A percentile compares a stretch with the other conserved stretches of the same genome.
Evolutionary conservation across 257 asterid genomes (phyloP).

Genomic region (Nyctanthes arbortristis): DNA sequence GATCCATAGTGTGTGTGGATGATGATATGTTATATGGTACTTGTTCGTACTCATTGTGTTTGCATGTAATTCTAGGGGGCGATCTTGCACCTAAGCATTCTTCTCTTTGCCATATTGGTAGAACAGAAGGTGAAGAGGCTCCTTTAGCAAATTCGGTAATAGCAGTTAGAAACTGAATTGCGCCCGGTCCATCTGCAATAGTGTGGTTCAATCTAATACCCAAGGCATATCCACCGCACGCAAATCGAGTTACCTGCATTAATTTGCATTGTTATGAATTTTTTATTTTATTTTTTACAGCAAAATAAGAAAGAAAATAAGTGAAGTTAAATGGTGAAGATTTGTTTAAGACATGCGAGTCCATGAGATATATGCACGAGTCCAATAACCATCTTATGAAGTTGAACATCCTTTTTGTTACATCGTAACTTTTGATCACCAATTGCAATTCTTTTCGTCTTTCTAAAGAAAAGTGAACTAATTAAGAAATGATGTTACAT

Average conservation of each 20-base stretch:
- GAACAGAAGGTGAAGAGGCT: constrained; percentile 4
- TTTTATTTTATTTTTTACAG: too few relatives aligned
- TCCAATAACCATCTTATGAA: not conserved
- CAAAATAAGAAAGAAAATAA: too few relatives aligned
- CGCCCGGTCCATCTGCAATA: constrained; percentile 16
- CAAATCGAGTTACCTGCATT: constrained; percentile 22
- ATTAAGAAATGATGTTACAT: too few relatives aligned
- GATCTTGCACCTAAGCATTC: constrained; percentile 4
- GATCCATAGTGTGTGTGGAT: not conserved
- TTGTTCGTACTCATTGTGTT: constrained; percentile 19
- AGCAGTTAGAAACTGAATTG: constrained; percentile 18
- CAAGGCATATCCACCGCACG: constrained; percentile 23
- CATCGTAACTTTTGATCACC: too few relatives aligned
- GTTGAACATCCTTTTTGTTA: too few relatives aligned
- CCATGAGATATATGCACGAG: too few relatives aligned
- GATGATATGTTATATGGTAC: too few relatives aligned
- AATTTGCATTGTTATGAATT: too few relatives aligned
- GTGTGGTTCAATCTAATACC: constrained; percentile 25
- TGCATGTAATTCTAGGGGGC: constrained; percentile 23
- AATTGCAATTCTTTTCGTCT: too few relatives aligned
- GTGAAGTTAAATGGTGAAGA: too few relatives aligned
- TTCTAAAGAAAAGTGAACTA: too few relatives aligned
- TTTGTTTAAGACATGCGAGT: too few relatives aligned
- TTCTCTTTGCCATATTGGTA: constrained; percentile 29
- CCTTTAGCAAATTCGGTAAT: constrained; percentile 17